phyloP scores from a whole-genome alignment of 2,329 filamentous ascomycete genomes.

The Cryoendolithus antarcticus region DNA sequence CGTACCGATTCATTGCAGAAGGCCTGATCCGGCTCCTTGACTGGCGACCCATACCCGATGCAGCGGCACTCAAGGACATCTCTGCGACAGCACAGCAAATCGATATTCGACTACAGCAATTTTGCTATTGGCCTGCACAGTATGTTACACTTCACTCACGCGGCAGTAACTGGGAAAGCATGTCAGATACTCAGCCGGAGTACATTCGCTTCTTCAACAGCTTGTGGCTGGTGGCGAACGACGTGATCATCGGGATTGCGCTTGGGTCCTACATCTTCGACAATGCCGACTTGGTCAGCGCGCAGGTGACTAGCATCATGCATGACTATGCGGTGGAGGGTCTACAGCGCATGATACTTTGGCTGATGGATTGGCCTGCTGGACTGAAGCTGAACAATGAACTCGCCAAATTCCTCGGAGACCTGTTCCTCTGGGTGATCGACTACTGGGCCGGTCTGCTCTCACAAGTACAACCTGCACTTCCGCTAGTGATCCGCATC shows the following conservation, averaged over 20 bases:
- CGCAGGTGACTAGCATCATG: constrained; percentile 63
- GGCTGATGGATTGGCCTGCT: constrained; percentile 92
- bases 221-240: constrained; percentile 94
- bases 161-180: constrained; percentile 87
- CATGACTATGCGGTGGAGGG: constrained; percentile 78
- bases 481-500: constrained; percentile 82
- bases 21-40: constrained; percentile 67
- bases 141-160: constrained; percentile 82
- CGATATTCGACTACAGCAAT: constrained; percentile 92
- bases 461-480: constrained; percentile 58
- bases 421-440: constrained; percentile 96
- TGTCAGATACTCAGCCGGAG: constrained; percentile 88
- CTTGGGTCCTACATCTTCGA: constrained; percentile 95
- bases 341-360: constrained; percentile 75
- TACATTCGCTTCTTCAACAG: constrained; percentile 99
- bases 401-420: constrained; percentile 82
- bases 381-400: constrained; percentile 93
- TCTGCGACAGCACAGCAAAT: constrained; percentile 95
- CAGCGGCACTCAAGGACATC: constrained; percentile 82
- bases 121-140: constrained; percentile 98
- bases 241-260: constrained; percentile 96
- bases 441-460: constrained; percentile 91
- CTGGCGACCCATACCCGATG: constrained; percentile 66
- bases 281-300: constrained; percentile 73
- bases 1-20: constrained; percentile 71